Conservation (phyloP, 257 asterid genomes). For the Prunella vulgaris region DNA sequence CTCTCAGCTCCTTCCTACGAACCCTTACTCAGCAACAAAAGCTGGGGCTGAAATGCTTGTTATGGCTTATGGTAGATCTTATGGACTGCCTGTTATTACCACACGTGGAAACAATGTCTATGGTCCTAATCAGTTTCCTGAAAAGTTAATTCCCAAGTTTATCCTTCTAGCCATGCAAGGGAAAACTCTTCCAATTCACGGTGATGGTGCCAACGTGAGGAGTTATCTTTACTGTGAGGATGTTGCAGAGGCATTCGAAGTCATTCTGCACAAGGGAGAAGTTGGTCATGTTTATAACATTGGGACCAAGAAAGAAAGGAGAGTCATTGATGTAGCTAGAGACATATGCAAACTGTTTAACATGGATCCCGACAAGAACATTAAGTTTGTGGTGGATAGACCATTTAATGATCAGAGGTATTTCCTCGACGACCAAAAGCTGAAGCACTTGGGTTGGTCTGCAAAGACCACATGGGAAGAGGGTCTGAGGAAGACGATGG, state of each 20-base stretch:
- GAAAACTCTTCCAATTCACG: constrained; percentile 88
- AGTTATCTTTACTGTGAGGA: constrained; percentile 96
- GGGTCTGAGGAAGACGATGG: constrained; percentile 81
- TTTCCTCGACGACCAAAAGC: constrained; percentile 90
- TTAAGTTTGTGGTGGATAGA: constrained; percentile 84
- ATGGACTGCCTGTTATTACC: constrained; percentile 85
- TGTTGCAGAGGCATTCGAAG: constrained; percentile 96
- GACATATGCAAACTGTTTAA: constrained; percentile 78
- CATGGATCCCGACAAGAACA: constrained; percentile 70
- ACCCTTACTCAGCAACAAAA: constrained; percentile 95
- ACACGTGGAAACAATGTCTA: constrained; percentile 91
- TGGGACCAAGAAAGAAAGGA: constrained; percentile 89
- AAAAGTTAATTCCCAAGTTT: constrained; percentile 92
- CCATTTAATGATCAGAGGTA: constrained; percentile 97
- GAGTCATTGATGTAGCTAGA: constrained; percentile 86
- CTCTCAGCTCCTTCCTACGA: constrained; percentile 91
- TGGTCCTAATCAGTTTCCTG: constrained; percentile 96
- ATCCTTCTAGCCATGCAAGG: constrained; percentile 87
- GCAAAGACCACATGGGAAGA: constrained; percentile 89
- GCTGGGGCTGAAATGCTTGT: constrained; percentile 99
- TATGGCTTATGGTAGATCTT: constrained; percentile 96
- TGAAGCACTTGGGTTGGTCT: constrained; percentile 81
- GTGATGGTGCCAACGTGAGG: constrained; percentile 92
- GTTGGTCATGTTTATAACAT: constrained; percentile 95
- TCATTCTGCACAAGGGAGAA: constrained; percentile 87